Conservation (phyloP, 495 filamentous ascomycete species). For the Aspergillus sclerotioniger region DNA sequence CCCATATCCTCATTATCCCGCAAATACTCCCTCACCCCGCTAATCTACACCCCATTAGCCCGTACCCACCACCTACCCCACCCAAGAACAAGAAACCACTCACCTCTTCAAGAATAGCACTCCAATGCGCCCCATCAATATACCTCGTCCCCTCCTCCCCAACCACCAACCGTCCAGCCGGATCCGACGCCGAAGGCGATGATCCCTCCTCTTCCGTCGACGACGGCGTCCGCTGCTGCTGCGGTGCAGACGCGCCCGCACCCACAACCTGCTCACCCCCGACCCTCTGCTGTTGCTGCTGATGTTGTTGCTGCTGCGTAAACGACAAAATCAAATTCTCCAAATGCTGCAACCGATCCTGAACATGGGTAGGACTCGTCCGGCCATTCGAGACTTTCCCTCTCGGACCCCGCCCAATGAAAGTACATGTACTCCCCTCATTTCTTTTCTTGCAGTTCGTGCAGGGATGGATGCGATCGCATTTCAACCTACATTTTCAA, state of each 20-base stretch:
- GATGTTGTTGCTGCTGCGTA: slow-evolving; percentile 36
- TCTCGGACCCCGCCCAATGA: slow-evolving; percentile 38
- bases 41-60: slow-evolving; percentile 29
- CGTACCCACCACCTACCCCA: not conserved
- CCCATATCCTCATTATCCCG: slow-evolving; percentile 14
- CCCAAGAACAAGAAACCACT: slow-evolving; percentile 19
- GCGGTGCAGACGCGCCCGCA: not conserved
- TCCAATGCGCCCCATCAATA: slow-evolving; percentile 51
- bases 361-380: slow-evolving; percentile 38
- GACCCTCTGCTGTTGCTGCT: slow-evolving; percentile 1
- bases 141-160: slow-evolving; percentile 43
- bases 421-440: slow-evolving; percentile 42
- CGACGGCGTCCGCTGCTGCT: not conserved
- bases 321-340: slow-evolving; percentile 51
- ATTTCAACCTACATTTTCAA: no score
- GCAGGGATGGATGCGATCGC: slow-evolving; percentile 51
- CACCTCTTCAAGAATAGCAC: slow-evolving; percentile 51
- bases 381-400: slow-evolving; percentile 32
- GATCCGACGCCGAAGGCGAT: slow-evolving; percentile 23
- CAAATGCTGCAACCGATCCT: slow-evolving; percentile 50
- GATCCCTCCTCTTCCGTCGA: not conserved
- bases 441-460: slow-evolving; percentile 49
- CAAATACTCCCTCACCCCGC: slow-evolving; percentile 26
- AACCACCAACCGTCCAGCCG: slow-evolving; percentile 75
- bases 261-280: not conserved